Conservation (phyloP, 305 asterid species). For the Nicotiana rustica region DNA sequence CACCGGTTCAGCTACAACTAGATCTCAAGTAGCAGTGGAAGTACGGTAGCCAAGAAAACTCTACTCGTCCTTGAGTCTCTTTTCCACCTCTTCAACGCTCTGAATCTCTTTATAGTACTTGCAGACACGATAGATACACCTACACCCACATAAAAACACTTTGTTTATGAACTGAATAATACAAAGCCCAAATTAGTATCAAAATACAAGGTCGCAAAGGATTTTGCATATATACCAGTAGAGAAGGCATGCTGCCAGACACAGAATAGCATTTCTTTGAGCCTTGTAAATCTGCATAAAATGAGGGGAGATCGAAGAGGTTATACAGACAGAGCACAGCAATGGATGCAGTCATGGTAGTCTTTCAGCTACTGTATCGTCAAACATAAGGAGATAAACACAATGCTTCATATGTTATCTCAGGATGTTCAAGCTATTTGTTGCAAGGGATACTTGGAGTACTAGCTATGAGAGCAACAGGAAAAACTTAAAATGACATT, state of each 20-base stretch:
- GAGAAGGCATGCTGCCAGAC: slow-evolving; percentile 73
- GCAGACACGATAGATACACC: slow-evolving; percentile 89
- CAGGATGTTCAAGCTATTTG: slow-evolving; percentile 1
- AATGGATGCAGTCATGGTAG: not conserved
- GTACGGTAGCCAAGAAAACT: slow-evolving; percentile 22
- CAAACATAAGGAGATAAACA: slow-evolving; percentile 10
- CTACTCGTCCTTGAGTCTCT: slow-evolving; percentile 82
- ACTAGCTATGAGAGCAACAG: not conserved
- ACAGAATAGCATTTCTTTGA: slow-evolving; percentile 86
- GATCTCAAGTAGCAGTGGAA: slow-evolving; percentile 27
- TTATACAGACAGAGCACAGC: not conserved
- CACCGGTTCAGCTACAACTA: slow-evolving; percentile 31
- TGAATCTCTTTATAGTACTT: slow-evolving; percentile 72
- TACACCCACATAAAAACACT: slow-evolving; percentile 36
- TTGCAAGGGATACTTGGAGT: slow-evolving; percentile 20
- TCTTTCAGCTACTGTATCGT: not conserved
- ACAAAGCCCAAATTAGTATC: slow-evolving; percentile 2
- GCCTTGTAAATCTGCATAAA: slow-evolving; percentile 78
- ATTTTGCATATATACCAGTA: slow-evolving; percentile 63
- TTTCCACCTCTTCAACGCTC: slow-evolving; percentile 79
- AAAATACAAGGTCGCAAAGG: not conserved
- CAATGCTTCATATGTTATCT: not conserved
- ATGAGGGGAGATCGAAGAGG: slow-evolving; percentile 9
- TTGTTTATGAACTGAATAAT: not conserved
- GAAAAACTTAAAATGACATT: not conserved